Percentiles rank a stretch among this genome's conserved stretches.
Conservation (phyloP, 768 basidiomycete genomes). For the Amanita pallidorosea region DNA sequence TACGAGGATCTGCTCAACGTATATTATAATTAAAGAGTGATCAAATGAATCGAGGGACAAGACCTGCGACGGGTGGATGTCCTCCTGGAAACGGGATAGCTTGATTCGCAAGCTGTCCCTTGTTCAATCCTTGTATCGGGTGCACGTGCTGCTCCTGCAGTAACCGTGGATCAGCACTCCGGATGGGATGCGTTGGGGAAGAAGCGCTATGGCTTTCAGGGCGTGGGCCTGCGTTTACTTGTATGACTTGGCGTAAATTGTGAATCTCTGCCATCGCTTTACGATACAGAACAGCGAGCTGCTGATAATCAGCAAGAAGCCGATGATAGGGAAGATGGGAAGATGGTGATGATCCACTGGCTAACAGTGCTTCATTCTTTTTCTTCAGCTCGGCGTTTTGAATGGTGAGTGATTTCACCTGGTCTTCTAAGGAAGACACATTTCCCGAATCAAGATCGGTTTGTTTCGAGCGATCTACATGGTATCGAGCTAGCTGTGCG, state of each 20-base stretch:
- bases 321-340: slow-evolving; percentile 9
- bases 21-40: not conserved
- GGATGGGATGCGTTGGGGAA: not conserved
- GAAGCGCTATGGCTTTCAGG: not conserved
- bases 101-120: not conserved
- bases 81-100: not conserved
- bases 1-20: not conserved
- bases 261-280: slow-evolving; percentile 12
- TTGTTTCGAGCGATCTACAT: slow-evolving; percentile 11
- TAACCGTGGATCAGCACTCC: not conserved
- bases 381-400: slow-evolving; percentile 11
- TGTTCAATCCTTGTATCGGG: not conserved
- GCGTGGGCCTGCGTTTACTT: not conserved
- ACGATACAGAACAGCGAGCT: slow-evolving; percentile 8
- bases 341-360: not conserved
- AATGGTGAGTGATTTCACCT: slow-evolving; percentile 11
- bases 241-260: slow-evolving; percentile 6
- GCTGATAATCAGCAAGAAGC: slow-evolving; percentile 11
- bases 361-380: slow-evolving; percentile 10
- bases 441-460: slow-evolving; percentile 9
- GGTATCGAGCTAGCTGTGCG: slow-evolving; percentile 11
- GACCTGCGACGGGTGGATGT: not conserved
- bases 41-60: not conserved
- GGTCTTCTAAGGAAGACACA: slow-evolving; percentile 14
- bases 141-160: not conserved